Evolutionary conservation across 345 rosid genomes (phyloP).

Genomic region (Melaleuca quinquenervia): DNA sequence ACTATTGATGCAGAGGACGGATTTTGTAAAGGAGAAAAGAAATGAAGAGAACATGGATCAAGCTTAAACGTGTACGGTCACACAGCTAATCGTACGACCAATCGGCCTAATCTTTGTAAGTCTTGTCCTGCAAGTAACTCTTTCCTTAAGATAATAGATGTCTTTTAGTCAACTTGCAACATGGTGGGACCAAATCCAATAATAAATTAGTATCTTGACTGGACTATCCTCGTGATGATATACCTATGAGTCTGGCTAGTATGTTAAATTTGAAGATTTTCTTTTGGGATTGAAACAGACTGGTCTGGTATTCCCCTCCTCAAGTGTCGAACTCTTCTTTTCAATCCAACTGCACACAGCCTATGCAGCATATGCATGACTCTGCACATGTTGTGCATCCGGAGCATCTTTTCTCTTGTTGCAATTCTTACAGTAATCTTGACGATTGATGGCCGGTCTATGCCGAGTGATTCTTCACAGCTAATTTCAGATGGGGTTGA

Average conservation of each 20-base stretch:
- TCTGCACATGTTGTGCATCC: not conserved
- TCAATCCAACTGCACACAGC: not conserved
- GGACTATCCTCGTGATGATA: not conserved
- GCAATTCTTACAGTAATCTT: not conserved
- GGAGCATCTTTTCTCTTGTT: not conserved
- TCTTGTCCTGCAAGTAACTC: not conserved
- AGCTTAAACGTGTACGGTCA: not conserved
- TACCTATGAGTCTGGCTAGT: not conserved
- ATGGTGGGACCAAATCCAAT: not conserved
- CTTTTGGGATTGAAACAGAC: not conserved
- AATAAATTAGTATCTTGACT: not conserved
- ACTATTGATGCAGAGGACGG: not conserved
- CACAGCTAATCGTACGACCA: not conserved
- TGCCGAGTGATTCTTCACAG: not conserved
- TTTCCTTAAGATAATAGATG: not conserved
- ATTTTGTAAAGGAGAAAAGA: not conserved
- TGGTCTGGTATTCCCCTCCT: not conserved
- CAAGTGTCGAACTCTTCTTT: not conserved
- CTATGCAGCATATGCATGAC: too few relatives aligned
- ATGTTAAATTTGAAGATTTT: not conserved
- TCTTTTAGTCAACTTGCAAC: not conserved
- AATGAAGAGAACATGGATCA: not conserved
- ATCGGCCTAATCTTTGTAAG: not conserved
- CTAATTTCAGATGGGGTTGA: conserved; percentile 1
- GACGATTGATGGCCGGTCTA: not conserved